Evolutionary conservation across 1,139 yeast genomes (phyloP), one percentile per base, ranked within the genome.

Genomic region (Magnusiomyces suaveolens): DNA sequence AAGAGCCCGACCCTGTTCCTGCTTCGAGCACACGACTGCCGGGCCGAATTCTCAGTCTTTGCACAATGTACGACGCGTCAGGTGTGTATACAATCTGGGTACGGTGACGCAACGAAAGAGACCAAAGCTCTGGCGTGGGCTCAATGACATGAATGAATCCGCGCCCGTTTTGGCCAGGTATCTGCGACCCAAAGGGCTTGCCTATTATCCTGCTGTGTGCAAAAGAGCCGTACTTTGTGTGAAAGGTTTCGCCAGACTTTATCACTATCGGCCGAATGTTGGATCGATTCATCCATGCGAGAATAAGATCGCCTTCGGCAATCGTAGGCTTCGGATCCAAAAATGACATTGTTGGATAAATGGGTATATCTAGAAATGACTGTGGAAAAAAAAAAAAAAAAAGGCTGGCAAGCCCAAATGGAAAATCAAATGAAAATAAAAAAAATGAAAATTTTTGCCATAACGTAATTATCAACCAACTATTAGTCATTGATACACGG

Each of bases 11-110:
- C 0, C 98, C 99, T 0, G 99, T 94, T 43, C 99, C 99, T 0
- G 97, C 96, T 69, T 94, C 99, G 53, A 94, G 84, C 16, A 92
- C 94, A 60, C 81, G 73, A 1, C 89, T 78, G 0, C 94, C 94
- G 23, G 87, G 81, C 14, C 80, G 73, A 52, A 94, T 83, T 50
- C 81, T 78, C 60, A 92, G 72, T 63, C 96, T 73, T 67, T 90
- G 96, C 60, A 86, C 79, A 56, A 94, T 89, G 65, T 88, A 92
- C 32, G 95, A 82, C 1, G 96, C 86, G 66, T 94, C 99, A 8
- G 96, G 96, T 0, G 97, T 87, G 67, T 94, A 94, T 0, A 94
- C 97, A 62, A 94, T 92, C 72, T 94, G 99, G 0, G 99, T 94
- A 68, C 99, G 78, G 68, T 94, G 99, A 1, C 98, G 97, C 51